These are phyloP conservation scores for Acephala macrosclerotiorum DNA, from an alignment of 2,329 filamentous ascomycete genomes.

Conservation along the genomic window DNA sequence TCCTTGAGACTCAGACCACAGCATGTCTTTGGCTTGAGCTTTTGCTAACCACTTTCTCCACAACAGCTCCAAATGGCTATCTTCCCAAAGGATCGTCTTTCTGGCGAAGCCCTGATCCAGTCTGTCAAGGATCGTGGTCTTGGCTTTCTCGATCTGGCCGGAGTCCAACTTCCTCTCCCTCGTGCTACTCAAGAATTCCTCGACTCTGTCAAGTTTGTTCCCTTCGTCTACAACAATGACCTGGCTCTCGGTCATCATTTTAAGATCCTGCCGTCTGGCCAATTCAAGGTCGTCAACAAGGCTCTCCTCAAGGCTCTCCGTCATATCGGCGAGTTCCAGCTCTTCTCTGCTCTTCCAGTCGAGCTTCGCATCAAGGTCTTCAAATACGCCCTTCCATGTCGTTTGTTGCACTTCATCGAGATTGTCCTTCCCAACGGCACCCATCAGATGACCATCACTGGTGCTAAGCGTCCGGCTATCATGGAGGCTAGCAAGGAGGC, in stretches of 20 bases:
- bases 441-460: not conserved
- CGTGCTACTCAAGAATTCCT: too few species aligned
- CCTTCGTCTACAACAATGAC: too few species aligned
- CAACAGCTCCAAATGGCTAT: not conserved
- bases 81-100: not conserved
- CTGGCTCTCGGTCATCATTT: not conserved
- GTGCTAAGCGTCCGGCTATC: too few species aligned
- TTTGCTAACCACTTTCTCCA: not conserved
- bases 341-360: constrained; percentile 23
- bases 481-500: too few species aligned
- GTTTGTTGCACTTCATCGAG: not conserved
- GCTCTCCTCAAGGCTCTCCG: constrained; percentile 4
- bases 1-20: not conserved
- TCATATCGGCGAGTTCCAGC: constrained; percentile 7
- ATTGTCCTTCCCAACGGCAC: constrained; percentile 9
- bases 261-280: too few species aligned
- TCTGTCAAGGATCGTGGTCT: not conserved
- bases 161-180: too few species aligned
- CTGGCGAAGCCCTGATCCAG: not conserved
- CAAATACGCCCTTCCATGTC: not conserved
- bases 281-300: constrained; percentile 6
- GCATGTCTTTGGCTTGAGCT: not conserved
- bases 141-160: too few species aligned
- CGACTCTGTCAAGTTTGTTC: too few species aligned
- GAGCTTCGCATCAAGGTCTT: constrained; percentile 25